phyloP scores from a whole-genome alignment of 139 green algal species.

The Trebouxia sp. region DNA sequence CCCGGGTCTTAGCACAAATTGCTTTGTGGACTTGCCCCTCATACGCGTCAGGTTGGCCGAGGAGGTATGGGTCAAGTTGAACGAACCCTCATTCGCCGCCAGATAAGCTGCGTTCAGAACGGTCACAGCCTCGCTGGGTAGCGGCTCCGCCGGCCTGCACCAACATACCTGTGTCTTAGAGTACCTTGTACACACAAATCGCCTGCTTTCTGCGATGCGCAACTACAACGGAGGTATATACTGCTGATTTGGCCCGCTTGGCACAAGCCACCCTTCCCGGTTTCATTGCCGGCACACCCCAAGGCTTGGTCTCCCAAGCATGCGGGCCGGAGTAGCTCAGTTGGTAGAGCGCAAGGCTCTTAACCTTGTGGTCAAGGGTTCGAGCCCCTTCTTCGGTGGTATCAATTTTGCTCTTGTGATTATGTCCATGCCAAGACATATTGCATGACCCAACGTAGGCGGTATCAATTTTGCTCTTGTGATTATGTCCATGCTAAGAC shows the following conservation, averaged over 20 bases:
- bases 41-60: constrained; percentile 16
- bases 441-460: too few relatives aligned
- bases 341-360: constrained; percentile 33
- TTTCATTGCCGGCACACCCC: background rate
- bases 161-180: too few relatives aligned
- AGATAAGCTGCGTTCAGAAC: constrained; percentile 51
- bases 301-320: background rate
- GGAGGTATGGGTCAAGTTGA: constrained; percentile 30
- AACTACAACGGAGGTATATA: too few relatives aligned
- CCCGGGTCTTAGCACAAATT: constrained; percentile 54
- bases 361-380: constrained; percentile 35
- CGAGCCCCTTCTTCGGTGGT: constrained; percentile 31
- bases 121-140: background rate
- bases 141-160: background rate
- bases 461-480: too few relatives aligned
- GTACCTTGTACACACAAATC: too few relatives aligned
- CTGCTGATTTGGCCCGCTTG: too few relatives aligned
- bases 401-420: background rate
- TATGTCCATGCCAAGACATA: too few relatives aligned
- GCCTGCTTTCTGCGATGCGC: too few relatives aligned
- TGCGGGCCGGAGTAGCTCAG: constrained; percentile 24
- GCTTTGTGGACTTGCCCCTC: constrained; percentile 36
- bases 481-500: too few relatives aligned
- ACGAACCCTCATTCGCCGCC: constrained; percentile 37
- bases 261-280: background rate